Percentiles rank a stretch among this genome's conserved stretches.
Conservation (phyloP, 208 protist genomes). For the Trypanosoma brucei region DNA sequence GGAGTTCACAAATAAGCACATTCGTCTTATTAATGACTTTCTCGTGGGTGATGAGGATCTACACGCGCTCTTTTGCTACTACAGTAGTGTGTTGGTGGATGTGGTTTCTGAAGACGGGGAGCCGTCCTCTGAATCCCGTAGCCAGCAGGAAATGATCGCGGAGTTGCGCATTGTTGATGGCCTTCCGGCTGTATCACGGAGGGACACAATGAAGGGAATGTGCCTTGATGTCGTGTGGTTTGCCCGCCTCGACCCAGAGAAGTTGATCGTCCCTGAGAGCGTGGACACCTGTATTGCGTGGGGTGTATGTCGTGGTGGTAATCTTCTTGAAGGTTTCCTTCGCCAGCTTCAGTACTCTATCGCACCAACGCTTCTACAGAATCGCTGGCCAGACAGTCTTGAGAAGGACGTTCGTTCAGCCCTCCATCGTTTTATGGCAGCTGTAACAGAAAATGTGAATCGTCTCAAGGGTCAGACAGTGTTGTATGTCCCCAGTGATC, state of each 20-base stretch:
- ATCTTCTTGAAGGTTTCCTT: slow-evolving; percentile 86
- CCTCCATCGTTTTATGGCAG: slow-evolving; percentile 97
- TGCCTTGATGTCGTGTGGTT: slow-evolving; percentile 69
- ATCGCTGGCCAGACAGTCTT: slow-evolving; percentile 94
- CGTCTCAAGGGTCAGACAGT: slow-evolving; percentile 93
- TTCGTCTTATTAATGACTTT: slow-evolving; percentile 71
- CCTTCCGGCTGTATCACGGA: slow-evolving; percentile 27
- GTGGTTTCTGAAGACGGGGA: not conserved
- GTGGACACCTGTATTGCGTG: slow-evolving; percentile 82
- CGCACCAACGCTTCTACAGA: slow-evolving; percentile 80
- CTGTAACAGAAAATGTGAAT: slow-evolving; percentile 93
- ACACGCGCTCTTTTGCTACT: slow-evolving; percentile 73
- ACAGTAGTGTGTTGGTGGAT: slow-evolving; percentile 16
- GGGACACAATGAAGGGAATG: slow-evolving; percentile 31
- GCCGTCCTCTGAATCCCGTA: not conserved
- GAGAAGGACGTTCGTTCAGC: slow-evolving; percentile 93
- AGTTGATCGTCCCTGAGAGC: slow-evolving; percentile 81
- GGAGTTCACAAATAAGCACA: slow-evolving; percentile 46
- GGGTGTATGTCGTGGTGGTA: slow-evolving; percentile 52
- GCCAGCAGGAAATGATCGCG: not conserved
- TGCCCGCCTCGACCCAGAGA: slow-evolving; percentile 69
- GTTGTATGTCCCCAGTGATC: slow-evolving; percentile 96
- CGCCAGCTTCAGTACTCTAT: slow-evolving; percentile 76
- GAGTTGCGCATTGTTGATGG: slow-evolving; percentile 27
- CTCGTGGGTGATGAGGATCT: slow-evolving; percentile 78